Conservation (phyloP, 1,139 yeast species). For the Candida anutae region DNA sequence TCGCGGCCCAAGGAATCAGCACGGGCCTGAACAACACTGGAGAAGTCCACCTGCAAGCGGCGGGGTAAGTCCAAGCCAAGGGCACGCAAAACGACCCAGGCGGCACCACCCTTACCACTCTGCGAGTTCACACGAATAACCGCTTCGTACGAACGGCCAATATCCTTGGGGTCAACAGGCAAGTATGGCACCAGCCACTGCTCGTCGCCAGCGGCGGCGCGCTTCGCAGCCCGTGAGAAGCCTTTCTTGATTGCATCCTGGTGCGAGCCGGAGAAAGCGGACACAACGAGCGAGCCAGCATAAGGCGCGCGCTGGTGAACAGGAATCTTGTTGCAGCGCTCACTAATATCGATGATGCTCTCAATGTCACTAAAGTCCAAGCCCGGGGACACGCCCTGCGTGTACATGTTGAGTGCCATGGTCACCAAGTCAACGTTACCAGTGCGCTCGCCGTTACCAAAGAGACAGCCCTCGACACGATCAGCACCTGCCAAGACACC, state of each 20-base stretch:
- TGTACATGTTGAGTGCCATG: slow-evolving; percentile 40
- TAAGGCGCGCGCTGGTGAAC: slow-evolving; percentile 44
- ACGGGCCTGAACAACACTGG: slow-evolving; percentile 29
- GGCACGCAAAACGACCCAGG: slow-evolving; percentile 42
- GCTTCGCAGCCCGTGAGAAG: slow-evolving; percentile 22
- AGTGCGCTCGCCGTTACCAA: slow-evolving; percentile 45
- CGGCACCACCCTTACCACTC: slow-evolving; percentile 46
- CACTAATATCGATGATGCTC: slow-evolving; percentile 33
- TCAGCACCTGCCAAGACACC: slow-evolving; percentile 45
- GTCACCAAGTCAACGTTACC: slow-evolving; percentile 45
- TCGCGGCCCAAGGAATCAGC: slow-evolving; percentile 41
- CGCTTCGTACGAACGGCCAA: slow-evolving; percentile 45
- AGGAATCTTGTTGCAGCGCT: slow-evolving; percentile 40
- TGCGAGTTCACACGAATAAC: slow-evolving; percentile 44
- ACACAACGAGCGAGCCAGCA: slow-evolving; percentile 41
- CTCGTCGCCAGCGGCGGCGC: slow-evolving; percentile 14
- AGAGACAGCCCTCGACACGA: slow-evolving; percentile 43
- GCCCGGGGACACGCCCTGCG: slow-evolving; percentile 38
- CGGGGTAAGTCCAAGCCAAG: slow-evolving; percentile 43
- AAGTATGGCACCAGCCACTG: slow-evolving; percentile 41
- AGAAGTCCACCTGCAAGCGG: slow-evolving; percentile 36
- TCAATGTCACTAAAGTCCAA: slow-evolving; percentile 38
- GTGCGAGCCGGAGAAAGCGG: slow-evolving; percentile 44
- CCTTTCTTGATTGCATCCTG: slow-evolving; percentile 48
- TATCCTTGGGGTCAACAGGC: slow-evolving; percentile 43